Base-by-base conservation (phyloP, 805 yeast species). In the Saccharomycopsis sp. region DNA sequence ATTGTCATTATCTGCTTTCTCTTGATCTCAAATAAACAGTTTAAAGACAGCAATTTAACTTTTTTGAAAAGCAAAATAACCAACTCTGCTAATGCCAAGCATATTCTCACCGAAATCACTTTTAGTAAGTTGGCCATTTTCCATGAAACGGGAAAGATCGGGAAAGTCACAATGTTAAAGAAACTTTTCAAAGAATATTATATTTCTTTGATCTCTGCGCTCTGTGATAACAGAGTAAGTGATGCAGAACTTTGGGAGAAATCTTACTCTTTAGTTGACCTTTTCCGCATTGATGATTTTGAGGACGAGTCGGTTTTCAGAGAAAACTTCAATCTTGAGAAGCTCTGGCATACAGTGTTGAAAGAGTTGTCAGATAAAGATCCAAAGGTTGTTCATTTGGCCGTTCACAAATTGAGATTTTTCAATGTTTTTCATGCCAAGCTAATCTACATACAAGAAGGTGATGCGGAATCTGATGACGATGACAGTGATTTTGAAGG, bases 351-450 rank as follows among this genome's bases (percentile, higher is more conserved):
- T 3, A n/a, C 21, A 6, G 33, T 57, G 19, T 22, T 32, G 0
- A 21, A 42, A 1, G 54, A 48, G 10, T 34, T 58, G 4, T 34
- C 40, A 13, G 44, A 43, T 19, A 32, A 41, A 9, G 50, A 50
- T 20, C 50, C 49, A 12, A 56, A 45, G 10, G 45, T 43, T 2
- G 41, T 55, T 5, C 50, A 43, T 19, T 45, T 52, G 17, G 49
- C 55, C 5, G 50, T 54, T 26, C 30, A 56, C 27, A 52, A 50
- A 42, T 38, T 56, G 34, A 39, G 50, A 34, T 50, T 53, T 50
- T n/a, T n/a, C n/a, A n/a, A n/a, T n/a, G n/a, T n/a, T n/a, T n/a
- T n/a, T n/a, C n/a, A n/a, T n/a, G n/a, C n/a, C n/a, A n/a, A n/a
- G n/a, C n/a, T n/a, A n/a, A n/a, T n/a, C n/a, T n/a, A n/a, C n/a